Conservation (phyloP, 2,329 filamentous ascomycete genomes). For the Fusarium dlaminii region DNA sequence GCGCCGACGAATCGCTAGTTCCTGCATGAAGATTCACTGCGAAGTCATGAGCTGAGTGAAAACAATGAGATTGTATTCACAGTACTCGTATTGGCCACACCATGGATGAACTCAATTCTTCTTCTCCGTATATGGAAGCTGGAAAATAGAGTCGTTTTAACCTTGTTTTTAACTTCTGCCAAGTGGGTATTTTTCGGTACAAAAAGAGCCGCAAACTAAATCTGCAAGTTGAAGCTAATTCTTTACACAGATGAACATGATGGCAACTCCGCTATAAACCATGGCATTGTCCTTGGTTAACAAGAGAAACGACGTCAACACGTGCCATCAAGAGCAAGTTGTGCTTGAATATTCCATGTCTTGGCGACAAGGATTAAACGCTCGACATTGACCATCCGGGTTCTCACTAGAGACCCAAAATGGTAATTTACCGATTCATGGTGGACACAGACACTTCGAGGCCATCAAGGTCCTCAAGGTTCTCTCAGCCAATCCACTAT, state of each 20-base stretch:
- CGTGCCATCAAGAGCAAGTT: constrained; percentile 10
- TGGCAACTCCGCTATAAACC: neutral
- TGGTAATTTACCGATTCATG: constrained; percentile 25
- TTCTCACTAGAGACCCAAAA: constrained; percentile 27
- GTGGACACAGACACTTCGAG: constrained; percentile 3
- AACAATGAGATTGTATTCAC: neutral
- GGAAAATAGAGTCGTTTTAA: constrained; percentile 22
- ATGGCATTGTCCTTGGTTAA: neutral
- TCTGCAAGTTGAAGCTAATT: neutral
- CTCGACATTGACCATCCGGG: constrained; percentile 34
- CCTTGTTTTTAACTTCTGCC: constrained; percentile 27
- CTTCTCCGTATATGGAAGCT: neutral
- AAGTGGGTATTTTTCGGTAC: constrained; percentile 1
- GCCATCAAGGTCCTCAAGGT: constrained; percentile 38
- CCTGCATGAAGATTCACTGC: neutral
- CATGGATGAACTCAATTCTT: neutral
- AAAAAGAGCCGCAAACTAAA: constrained; percentile 12
- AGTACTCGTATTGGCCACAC: neutral
- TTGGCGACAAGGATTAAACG: constrained; percentile 31
- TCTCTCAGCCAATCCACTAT: constrained; percentile 28
- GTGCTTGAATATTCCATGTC: constrained; percentile 6
- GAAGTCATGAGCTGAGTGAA: neutral
- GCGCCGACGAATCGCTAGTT: neutral
- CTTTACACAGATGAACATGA: neutral
- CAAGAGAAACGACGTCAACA: neutral